Base-by-base conservation (phyloP, 805 yeast genomes). In the Yarrowia yakushimensis region DNA sequence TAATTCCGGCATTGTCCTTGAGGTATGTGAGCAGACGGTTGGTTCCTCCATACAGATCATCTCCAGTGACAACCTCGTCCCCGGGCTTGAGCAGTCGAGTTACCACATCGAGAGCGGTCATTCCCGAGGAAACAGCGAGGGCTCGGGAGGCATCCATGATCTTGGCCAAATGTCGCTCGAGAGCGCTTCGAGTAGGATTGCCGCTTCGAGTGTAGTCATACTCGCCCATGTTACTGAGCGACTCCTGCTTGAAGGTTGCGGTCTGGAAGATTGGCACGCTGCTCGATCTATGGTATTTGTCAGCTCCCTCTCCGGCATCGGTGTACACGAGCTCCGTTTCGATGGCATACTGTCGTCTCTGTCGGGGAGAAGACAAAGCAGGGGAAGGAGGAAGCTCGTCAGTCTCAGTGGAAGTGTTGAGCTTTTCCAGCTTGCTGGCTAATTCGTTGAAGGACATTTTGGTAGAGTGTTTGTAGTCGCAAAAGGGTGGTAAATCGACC, bases 21-120 rank as follows among this genome's bases (percentile, higher is more conserved):
- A 90, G 75, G 70, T 85, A 89, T 12, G 90, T 87, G 67, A 92
- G 81, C 67, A 92, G 79, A 69, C 98, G 81, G 74, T 92, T 88
- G 33, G 96, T 87, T 33, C 98, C 98, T 61, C 98, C 98, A 71
- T 92, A 92, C 66, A 92, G 81, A 72, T 92, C 98, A 72, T 89
- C 94, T 60, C 98, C 98, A 5, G 97, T 96, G 67, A 92, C 83
- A 33, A 92, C 92, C 73, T 89, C 90, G 71, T 88, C 96, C n/a
- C 92, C 91, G 1, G 96, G 93, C 39, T 69, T 69, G 65, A 91
- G 78, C 57, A 88, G 76, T 46, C 96, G 81, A 41, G 88, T 81
- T 63, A 92, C 86, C 30, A 90, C 92, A 71, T 93, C 97, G 66
- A 90, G 78, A 63, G 96, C 91, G 2, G 96, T 87, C 98, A 92